A percentile compares a stretch with the other conserved stretches of the same genome.
phyloP scores from a whole-genome alignment of 257 asterid species.

The Lycium barbarum region DNA sequence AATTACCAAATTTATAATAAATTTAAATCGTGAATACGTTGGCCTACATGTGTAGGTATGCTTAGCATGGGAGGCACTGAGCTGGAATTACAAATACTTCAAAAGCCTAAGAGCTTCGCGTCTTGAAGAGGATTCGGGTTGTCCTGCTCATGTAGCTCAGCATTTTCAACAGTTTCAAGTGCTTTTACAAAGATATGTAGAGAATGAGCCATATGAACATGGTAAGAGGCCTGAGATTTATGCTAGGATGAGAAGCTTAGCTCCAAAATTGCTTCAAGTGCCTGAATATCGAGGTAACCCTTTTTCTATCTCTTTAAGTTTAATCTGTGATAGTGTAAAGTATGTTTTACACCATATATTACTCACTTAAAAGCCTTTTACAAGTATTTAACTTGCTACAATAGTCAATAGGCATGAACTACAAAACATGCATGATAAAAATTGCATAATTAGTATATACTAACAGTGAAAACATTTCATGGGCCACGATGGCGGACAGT shows the following conservation, averaged over 20 bases:
- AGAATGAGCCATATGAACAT: slow-evolving; percentile 85
- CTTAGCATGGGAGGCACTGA: slow-evolving; percentile 89
- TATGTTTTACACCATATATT: no score
- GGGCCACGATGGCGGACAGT: no score
- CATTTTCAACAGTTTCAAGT: slow-evolving; percentile 91
- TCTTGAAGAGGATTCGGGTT: slow-evolving; percentile 66
- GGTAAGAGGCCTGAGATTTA: slow-evolving; percentile 84
- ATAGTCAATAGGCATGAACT: neutral
- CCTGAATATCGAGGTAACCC: slow-evolving; percentile 80
- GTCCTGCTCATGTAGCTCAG: slow-evolving; percentile 81
- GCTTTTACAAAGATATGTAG: slow-evolving; percentile 74
- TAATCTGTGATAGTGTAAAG: no score
- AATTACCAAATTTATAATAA: no score
- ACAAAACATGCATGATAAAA: no score
- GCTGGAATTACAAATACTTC: slow-evolving; percentile 85
- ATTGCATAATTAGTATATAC: no score
- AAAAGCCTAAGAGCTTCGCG: slow-evolving; percentile 61
- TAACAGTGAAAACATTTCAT: no score
- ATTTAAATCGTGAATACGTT: neutral
- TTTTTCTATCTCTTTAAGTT: neutral
- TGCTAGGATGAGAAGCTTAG: slow-evolving; percentile 73
- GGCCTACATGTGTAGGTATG: slow-evolving; percentile 37
- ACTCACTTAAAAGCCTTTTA: neutral
- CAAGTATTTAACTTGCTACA: neutral
- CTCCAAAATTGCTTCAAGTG: slow-evolving; percentile 87